Conservation (phyloP, 2,329 filamentous ascomycete species). For the Aureobasidium musti region DNA sequence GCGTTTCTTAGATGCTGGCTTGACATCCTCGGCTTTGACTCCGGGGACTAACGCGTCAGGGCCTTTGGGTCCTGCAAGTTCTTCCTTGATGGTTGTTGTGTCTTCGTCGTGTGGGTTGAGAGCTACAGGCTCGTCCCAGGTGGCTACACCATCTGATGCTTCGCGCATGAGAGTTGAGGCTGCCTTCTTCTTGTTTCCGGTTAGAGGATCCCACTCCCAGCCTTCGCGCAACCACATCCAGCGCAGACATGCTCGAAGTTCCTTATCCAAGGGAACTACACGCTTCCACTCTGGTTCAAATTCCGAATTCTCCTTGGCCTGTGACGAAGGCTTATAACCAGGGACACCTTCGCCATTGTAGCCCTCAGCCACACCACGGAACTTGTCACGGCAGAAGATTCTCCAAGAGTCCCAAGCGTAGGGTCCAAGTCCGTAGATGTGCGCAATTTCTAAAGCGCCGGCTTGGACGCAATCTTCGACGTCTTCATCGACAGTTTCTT, state of each 20-base stretch:
- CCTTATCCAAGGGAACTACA: conserved; percentile 80
- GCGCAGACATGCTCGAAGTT: conserved; percentile 78
- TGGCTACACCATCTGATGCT: conserved; percentile 60
- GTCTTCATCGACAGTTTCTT: conserved; percentile 53
- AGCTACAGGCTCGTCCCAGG: conserved; percentile 32
- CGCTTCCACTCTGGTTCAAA: conserved; percentile 92
- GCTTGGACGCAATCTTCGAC: conserved; percentile 45
- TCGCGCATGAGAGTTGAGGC: conserved; percentile 57
- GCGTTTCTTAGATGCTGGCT: conserved; percentile 1
- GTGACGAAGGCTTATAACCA: conserved; percentile 37
- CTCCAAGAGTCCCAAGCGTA: conserved; percentile 91
- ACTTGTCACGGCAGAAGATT: conserved; percentile 82
- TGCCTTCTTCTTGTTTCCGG: conserved; percentile 63
- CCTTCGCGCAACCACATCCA: conserved; percentile 94
- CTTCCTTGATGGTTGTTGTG: not conserved
- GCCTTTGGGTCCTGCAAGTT: conserved; percentile 10
- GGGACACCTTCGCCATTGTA: conserved; percentile 63
- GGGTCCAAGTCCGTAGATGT: conserved; percentile 72
- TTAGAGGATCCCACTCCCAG: conserved; percentile 75
- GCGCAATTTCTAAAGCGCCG: conserved; percentile 78
- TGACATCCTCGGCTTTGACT: conserved; percentile 1
- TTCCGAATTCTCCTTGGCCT: conserved; percentile 33
- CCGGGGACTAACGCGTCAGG: conserved; percentile 18
- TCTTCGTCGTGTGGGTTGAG: conserved; percentile 1
- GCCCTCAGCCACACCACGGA: conserved; percentile 65